These are phyloP conservation scores for Salix exigua DNA, from an alignment of 345 rosid genomes.

Conservation along the genomic window DNA sequence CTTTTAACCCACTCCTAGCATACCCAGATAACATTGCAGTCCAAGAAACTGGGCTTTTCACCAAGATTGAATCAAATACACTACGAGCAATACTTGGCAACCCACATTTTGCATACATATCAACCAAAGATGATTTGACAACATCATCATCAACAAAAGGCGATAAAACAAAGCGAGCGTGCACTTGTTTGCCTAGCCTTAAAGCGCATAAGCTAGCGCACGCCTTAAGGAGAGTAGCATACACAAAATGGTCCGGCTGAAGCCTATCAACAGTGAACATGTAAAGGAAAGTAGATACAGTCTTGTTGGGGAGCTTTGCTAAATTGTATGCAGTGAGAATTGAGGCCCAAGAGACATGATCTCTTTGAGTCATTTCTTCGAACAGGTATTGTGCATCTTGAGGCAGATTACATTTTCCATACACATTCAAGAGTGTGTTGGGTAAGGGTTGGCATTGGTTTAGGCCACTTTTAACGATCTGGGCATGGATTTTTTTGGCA, in stretches of 20 bases:
- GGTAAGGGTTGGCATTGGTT: constrained; percentile 27
- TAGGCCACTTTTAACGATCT: constrained; percentile 46
- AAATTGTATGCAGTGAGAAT: constrained; percentile 60
- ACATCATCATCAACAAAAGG: constrained; percentile 49
- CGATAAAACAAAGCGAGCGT: constrained; percentile 46
- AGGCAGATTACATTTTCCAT: constrained; percentile 46
- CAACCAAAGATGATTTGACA: constrained; percentile 69
- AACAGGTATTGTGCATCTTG: constrained; percentile 44
- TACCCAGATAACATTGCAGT: constrained; percentile 59
- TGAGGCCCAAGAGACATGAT: constrained; percentile 65
- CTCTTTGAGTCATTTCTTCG: constrained; percentile 63
- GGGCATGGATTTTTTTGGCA: constrained; percentile 47
- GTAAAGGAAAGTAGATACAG: constrained; percentile 45
- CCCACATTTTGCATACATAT: constrained; percentile 70
- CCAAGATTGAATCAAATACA: constrained; percentile 50
- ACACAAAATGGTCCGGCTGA: constrained; percentile 64
- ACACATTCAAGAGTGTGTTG: constrained; percentile 46
- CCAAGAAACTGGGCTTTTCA: constrained; percentile 52
- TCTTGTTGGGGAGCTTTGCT: constrained; percentile 39
- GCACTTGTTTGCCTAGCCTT: constrained; percentile 63
- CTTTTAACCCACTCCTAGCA: constrained; percentile 61
- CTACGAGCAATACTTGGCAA: constrained; percentile 36
- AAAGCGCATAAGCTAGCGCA: constrained; percentile 50
- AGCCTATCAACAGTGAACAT: constrained; percentile 31
- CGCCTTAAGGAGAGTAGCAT: constrained; percentile 56